Percentiles rank a stretch among this genome's conserved stretches.
Conservation (phyloP, 768 basidiomycete species). For the Tricholoma furcatifolium region DNA sequence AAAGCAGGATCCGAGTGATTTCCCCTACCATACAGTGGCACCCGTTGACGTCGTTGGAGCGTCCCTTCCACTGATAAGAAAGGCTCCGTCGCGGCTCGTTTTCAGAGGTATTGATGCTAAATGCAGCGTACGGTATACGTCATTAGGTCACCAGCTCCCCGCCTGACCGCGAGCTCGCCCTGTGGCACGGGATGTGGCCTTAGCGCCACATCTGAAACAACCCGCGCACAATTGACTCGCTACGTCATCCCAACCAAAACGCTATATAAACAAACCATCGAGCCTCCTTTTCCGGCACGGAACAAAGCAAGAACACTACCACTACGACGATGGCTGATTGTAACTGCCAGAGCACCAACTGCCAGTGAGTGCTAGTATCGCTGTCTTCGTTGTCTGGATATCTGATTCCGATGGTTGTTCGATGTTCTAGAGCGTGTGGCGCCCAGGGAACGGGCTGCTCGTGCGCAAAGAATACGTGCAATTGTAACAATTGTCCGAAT, state of each 20-base stretch:
- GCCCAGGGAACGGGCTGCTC: slow-evolving; percentile 35
- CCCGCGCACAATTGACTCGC: slow-evolving; percentile 2
- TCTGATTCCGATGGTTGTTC: neutral
- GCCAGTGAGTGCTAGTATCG: slow-evolving; percentile 21
- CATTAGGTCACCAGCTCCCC: too few relatives aligned
- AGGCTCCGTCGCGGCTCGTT: too few relatives aligned
- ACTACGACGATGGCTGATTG: slow-evolving; percentile 25
- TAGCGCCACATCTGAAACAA: slow-evolving; percentile 2
- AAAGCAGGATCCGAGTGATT: too few relatives aligned
- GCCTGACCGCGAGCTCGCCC: too few relatives aligned
- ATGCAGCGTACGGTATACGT: too few relatives aligned
- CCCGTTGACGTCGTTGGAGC: too few relatives aligned
- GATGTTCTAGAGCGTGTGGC: slow-evolving; percentile 31
- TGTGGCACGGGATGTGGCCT: too few relatives aligned
- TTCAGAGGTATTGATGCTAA: too few relatives aligned
- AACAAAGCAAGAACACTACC: neutral
- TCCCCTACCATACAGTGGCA: too few relatives aligned
- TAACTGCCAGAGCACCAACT: slow-evolving; percentile 31
- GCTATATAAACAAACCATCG: neutral
- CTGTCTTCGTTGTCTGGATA: too few relatives aligned
- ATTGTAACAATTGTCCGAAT: slow-evolving; percentile 35
- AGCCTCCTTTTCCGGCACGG: neutral
- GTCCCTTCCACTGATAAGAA: too few relatives aligned
- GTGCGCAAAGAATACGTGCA: slow-evolving; percentile 34
- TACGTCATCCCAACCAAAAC: slow-evolving; percentile 5